Evolutionary conservation across 192 early-diverging fungal species (phyloP).

Genomic region (Backusella mclennaniae): DNA sequence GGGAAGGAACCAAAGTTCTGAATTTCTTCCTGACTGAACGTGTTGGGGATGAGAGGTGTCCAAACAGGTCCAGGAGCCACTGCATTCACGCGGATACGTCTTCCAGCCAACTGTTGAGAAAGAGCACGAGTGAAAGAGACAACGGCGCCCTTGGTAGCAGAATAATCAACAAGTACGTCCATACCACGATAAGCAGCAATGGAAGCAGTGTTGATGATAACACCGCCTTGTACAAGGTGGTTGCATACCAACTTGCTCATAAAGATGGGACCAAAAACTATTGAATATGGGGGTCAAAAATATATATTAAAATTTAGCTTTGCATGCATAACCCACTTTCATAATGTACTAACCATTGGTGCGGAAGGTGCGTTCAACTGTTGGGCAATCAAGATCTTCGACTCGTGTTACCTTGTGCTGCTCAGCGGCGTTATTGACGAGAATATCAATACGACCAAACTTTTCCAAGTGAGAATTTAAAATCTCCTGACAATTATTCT

Average conservation of each 20-base stretch:
- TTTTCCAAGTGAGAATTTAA: constrained; percentile 36
- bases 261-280: constrained; percentile 50
- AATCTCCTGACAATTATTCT: constrained; percentile 40
- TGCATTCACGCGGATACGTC: constrained; percentile 53
- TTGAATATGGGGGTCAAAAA: background rate
- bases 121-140: constrained; percentile 54
- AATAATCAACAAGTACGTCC: constrained; percentile 48
- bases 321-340: background rate
- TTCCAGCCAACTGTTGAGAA: constrained; percentile 39
- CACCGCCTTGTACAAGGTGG: constrained; percentile 40
- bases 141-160: constrained; percentile 53
- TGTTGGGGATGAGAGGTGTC: constrained; percentile 50
- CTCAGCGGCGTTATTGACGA: constrained; percentile 46
- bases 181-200: constrained; percentile 53
- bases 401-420: constrained; percentile 40
- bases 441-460: constrained; percentile 43
- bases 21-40: constrained; percentile 40
- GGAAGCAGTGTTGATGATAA: constrained; percentile 52
- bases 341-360: constrained; percentile 27
- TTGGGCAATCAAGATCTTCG: constrained; percentile 36
- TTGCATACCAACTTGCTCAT: constrained; percentile 45
- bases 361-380: constrained; percentile 50
- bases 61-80: constrained; percentile 56
- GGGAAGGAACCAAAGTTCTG: constrained; percentile 45
- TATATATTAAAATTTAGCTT: background rate